A percentile compares a stretch with the other conserved stretches of the same genome.
These are phyloP conservation scores for Cicer bijugum DNA, from an alignment of 306 rosid species.

Conservation along the genomic window DNA sequence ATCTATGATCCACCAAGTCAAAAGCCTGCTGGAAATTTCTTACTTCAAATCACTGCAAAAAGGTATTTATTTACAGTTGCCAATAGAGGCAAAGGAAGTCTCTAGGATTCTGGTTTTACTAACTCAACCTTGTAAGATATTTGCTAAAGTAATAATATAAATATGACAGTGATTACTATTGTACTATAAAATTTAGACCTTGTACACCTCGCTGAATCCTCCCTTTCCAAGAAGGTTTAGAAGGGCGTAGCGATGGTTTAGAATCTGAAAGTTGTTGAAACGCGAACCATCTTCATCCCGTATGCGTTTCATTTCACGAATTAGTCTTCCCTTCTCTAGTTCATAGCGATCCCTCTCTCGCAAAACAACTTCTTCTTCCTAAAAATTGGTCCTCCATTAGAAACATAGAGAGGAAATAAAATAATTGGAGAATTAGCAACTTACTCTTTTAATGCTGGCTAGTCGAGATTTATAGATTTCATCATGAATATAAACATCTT, in stretches of 20 bases:
- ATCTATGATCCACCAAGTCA: slow-evolving; percentile 97
- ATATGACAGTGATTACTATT: not conserved
- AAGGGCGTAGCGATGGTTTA: slow-evolving; percentile 86
- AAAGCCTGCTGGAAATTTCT: slow-evolving; percentile 99
- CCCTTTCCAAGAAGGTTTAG: slow-evolving; percentile 99
- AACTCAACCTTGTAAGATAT: slow-evolving; percentile 28
- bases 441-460: slow-evolving; percentile 93
- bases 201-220: slow-evolving; percentile 99
- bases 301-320: slow-evolving; percentile 99
- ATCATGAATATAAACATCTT: slow-evolving; percentile 80
- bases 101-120: slow-evolving; percentile 46
- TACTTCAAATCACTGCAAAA: slow-evolving; percentile 99
- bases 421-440: slow-evolving; percentile 39
- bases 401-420: slow-evolving; percentile 38
- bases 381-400: slow-evolving; percentile 38
- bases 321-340: slow-evolving; percentile 90
- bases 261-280: slow-evolving; percentile 96
- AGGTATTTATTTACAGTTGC: slow-evolving; percentile 81
- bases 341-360: slow-evolving; percentile 98
- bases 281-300: slow-evolving; percentile 99
- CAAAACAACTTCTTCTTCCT: slow-evolving; percentile 87
- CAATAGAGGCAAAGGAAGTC: slow-evolving; percentile 71
- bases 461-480: slow-evolving; percentile 91
- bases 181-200: slow-evolving; percentile 67
- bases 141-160: slow-evolving; percentile 26